These are phyloP conservation scores for Skeletonema marinoi DNA, from an alignment of 108 stramenopile species.

Conservation along the genomic window DNA sequence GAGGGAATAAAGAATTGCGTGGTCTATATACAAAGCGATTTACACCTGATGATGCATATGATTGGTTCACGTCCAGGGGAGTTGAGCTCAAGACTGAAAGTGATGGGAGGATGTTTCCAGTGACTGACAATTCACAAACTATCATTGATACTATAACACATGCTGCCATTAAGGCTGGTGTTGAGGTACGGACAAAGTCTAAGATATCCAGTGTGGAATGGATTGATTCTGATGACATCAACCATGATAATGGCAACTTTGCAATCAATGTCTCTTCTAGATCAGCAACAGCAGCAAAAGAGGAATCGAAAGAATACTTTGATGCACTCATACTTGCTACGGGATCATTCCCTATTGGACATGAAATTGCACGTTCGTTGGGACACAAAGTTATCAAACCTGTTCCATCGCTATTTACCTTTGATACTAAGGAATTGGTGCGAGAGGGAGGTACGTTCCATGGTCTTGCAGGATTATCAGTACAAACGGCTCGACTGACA, in stretches of 20 bases:
- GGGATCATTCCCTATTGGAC: slow-evolving; percentile 84
- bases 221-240: too few species aligned
- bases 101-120: slow-evolving; percentile 96
- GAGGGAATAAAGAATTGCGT: slow-evolving; percentile 83
- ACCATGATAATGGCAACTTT: slow-evolving; percentile 20
- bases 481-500: slow-evolving; percentile 61
- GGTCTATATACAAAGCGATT: slow-evolving; percentile 81
- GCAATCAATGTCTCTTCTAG: slow-evolving; percentile 25
- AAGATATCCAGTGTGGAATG: slow-evolving; percentile 48
- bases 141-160: slow-evolving; percentile 77
- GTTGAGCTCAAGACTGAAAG: slow-evolving; percentile 91
- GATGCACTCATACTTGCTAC: slow-evolving; percentile 91
- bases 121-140: slow-evolving; percentile 88
- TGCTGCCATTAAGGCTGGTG: slow-evolving; percentile 69
- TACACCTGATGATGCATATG: slow-evolving; percentile 74
- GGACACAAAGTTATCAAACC: slow-evolving; percentile 79
- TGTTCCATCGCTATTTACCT: slow-evolving; percentile 92
- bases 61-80: slow-evolving; percentile 89
- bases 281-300: slow-evolving; percentile 21
- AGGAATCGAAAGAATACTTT: slow-evolving; percentile 48
- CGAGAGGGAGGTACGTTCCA: slow-evolving; percentile 68
- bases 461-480: slow-evolving; percentile 78
- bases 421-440: slow-evolving; percentile 72
- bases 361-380: slow-evolving; percentile 80
- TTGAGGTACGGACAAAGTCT: slow-evolving; percentile 52